Conservation (phyloP, 148 eudicot genomes). For the Cornus controversa region DNA sequence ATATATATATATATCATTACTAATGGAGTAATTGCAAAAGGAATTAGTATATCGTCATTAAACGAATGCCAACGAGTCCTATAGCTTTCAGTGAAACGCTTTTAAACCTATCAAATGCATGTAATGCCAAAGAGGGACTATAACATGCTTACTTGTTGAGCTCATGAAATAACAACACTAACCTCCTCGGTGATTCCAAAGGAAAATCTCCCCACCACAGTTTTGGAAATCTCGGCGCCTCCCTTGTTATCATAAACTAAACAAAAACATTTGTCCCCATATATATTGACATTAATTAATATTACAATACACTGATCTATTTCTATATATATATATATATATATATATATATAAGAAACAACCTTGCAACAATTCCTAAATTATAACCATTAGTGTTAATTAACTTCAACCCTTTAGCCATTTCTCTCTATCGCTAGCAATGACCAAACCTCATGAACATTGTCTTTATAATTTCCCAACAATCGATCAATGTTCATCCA, state of each 20-base stretch:
- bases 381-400: not conserved
- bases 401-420: not conserved
- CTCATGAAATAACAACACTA: not conserved
- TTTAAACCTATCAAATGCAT: no score
- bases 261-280: not conserved
- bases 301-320: not conserved
- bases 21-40: no score
- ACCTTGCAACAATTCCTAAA: not conserved
- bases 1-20: no score
- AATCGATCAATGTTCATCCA: conserved; percentile 19
- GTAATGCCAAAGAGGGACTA: no score
- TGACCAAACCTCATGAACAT: conserved; percentile 6
- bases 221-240: conserved; percentile 1
- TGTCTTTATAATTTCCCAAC: conserved; percentile 17
- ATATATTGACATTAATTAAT: not conserved
- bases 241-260: not conserved
- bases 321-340: not conserved
- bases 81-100: no score
- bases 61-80: no score
- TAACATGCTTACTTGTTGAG: not conserved
- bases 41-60: no score
- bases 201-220: no score
- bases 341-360: not conserved
- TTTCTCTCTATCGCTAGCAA: not conserved
- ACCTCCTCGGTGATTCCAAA: conserved; percentile 1